Conservation (phyloP, 1,284 basidiomycete genomes). For the Trichosporon ovoides region DNA sequence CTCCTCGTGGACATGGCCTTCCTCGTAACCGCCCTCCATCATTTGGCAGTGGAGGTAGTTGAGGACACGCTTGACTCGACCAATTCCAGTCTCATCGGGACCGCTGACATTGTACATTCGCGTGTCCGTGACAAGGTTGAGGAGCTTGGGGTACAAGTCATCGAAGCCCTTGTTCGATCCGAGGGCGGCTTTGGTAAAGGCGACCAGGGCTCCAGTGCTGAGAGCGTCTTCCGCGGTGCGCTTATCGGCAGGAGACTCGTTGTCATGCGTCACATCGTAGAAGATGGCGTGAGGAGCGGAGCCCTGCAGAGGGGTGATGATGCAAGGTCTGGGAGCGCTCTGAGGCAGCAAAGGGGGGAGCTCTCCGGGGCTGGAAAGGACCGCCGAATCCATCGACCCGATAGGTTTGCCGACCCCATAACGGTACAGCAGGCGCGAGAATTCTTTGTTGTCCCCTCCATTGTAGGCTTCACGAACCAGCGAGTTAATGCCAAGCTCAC, state of each 20-base stretch:
- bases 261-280: conserved; percentile 93
- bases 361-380: conserved; percentile 68
- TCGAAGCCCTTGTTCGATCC: conserved; percentile 94
- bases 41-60: conserved; percentile 86
- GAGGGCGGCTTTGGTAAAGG: conserved; percentile 77
- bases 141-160: conserved; percentile 85
- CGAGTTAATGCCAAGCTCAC: conserved; percentile 83
- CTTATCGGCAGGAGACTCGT: conserved; percentile 82
- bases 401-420: conserved; percentile 71
- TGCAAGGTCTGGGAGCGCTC: conserved; percentile 65
- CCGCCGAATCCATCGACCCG: conserved; percentile 88
- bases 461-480: conserved; percentile 88
- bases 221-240: conserved; percentile 86
- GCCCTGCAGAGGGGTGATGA: conserved; percentile 73
- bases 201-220: conserved; percentile 79
- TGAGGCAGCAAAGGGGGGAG: conserved; percentile 66
- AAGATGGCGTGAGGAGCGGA: conserved; percentile 83
- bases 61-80: conserved; percentile 71
- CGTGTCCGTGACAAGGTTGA: conserved; percentile 79
- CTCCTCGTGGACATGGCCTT: conserved; percentile 93
- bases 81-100: conserved; percentile 57
- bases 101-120: conserved; percentile 64
- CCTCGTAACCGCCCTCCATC: conserved; percentile 70
- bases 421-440: conserved; percentile 75
- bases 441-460: conserved; percentile 77